Evolutionary conservation across 2,329 filamentous ascomycete species (phyloP), one percentile per base, ranked within the genome.

Genomic region (Botrytis paeoniae): DNA sequence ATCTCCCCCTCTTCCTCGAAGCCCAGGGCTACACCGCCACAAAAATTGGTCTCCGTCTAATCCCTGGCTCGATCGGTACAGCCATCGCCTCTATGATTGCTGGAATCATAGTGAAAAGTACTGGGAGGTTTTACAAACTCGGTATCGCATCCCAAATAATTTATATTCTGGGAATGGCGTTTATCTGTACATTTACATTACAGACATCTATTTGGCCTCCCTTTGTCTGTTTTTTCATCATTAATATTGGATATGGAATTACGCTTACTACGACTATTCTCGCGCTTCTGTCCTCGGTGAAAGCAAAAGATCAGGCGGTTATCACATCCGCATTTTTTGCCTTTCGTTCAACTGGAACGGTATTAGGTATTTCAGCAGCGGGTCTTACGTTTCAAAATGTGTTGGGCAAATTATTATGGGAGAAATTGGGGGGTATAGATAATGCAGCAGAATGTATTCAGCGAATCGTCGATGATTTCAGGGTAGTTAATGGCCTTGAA

Each of bases 281-380:
- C 60, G 91, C 87, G 1, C 83, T 94, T 63, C 87, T 94, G 75
- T 88, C 92, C 43, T 93, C 93, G 77, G 87, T 91, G 0, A 83
- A 86, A 0, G 83, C 85, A 9, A 85, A 89, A 66, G 91, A 95
- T 76, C 89, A 92, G 74, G 92, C 93, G 2, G 87, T 94, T 1
- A 91, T 90, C 4, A 91, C 92, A 32, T 92, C 92, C 16, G 93
- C 91, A 80, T 92, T 89, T 25, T 95, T 94, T 81, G 87, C 94
- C 29, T 94, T 95, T 84, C 89, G 92, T 59, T 91, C 90, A 2
- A 85, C 94, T 0, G 93, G 92, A 16, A 85, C 94, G 70, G 91
- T 90, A 29, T 82, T 93, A 74, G 87, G 88, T 64, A 89, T 89
- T 4, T 89, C 88, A 0, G 22, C 74, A 37, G 68, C 75, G 22